Evolutionary conservation across 2,329 filamentous ascomycete species (phyloP).

Genomic region (Apiospora pterosperma): DNA sequence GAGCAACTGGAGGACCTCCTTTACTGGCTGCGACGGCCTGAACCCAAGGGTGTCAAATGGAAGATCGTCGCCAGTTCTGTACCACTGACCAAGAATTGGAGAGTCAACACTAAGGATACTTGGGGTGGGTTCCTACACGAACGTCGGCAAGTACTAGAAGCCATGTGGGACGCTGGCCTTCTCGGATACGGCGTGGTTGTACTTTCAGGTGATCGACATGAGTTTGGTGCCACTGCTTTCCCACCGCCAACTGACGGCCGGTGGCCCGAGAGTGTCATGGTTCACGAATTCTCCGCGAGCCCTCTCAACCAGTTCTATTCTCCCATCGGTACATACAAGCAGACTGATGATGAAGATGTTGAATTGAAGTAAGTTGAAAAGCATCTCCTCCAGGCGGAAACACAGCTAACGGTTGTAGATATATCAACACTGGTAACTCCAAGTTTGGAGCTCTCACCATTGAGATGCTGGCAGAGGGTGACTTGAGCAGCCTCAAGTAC

Average conservation of each 20-base stretch:
- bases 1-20: slow-evolving; percentile 79
- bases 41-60: slow-evolving; percentile 79
- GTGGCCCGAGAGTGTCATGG: slow-evolving; percentile 62
- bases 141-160: slow-evolving; percentile 74
- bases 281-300: slow-evolving; percentile 89
- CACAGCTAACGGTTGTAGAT: slow-evolving; percentile 42
- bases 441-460: slow-evolving; percentile 88
- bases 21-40: slow-evolving; percentile 68
- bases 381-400: not conserved
- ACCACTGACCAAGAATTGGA: slow-evolving; percentile 98
- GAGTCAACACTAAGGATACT: slow-evolving; percentile 80
- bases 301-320: slow-evolving; percentile 94
- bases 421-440: slow-evolving; percentile 79
- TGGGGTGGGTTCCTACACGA: slow-evolving; percentile 92
- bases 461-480: slow-evolving; percentile 58
- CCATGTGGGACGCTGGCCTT: slow-evolving; percentile 85
- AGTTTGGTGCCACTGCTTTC: slow-evolving; percentile 87
- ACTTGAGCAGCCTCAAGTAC: slow-evolving; percentile 75
- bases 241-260: slow-evolving; percentile 57
- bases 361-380: slow-evolving; percentile 70
- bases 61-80: slow-evolving; percentile 89
- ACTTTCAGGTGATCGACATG: slow-evolving; percentile 90
- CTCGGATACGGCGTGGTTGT: slow-evolving; percentile 76
- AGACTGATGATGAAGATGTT: slow-evolving; percentile 78
- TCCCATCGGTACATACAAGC: slow-evolving; percentile 77